Percentiles rank a stretch among this genome's conserved stretches.
Conservation (phyloP, 2,329 filamentous ascomycete genomes). For the Claviceps sp. region DNA sequence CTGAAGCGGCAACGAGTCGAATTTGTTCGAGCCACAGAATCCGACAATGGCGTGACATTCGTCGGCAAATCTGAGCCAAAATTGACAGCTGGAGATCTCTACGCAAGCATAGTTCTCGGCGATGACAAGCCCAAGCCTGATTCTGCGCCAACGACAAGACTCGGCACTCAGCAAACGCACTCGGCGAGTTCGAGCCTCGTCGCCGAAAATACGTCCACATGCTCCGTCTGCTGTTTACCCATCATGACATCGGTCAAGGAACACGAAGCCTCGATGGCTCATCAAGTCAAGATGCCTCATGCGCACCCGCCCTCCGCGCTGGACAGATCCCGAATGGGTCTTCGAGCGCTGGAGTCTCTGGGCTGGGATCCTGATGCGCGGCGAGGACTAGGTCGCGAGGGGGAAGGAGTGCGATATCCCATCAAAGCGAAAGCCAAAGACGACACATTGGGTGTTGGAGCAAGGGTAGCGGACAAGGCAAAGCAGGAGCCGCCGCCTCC, state of each 20-base stretch:
- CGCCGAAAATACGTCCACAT: conserved; percentile 11
- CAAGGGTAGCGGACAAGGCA: conserved; percentile 14
- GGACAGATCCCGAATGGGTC: conserved; percentile 56
- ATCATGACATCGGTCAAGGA: conserved; percentile 18
- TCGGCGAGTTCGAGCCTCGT: neutral
- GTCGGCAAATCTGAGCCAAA: conserved; percentile 10
- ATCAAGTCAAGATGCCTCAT: conserved; percentile 56
- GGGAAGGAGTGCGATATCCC: conserved; percentile 63
- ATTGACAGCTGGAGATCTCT: conserved; percentile 40
- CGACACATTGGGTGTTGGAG: conserved; percentile 62
- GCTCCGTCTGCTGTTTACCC: conserved; percentile 23
- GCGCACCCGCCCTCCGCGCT: conserved; percentile 60
- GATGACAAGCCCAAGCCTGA: conserved; percentile 13
- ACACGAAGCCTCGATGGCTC: conserved; percentile 52
- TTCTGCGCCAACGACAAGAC: conserved; percentile 9
- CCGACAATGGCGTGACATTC: conserved; percentile 17
- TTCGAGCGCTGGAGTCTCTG: conserved; percentile 49
- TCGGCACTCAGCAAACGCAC: conserved; percentile 3
- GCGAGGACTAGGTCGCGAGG: conserved; percentile 54
- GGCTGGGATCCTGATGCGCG: conserved; percentile 67
- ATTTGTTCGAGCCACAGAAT: conserved; percentile 41
- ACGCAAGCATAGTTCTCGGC: conserved; percentile 53
- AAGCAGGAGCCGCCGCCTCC: conserved; percentile 28
- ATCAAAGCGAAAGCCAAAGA: conserved; percentile 60
- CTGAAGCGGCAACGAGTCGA: conserved; percentile 39